Conservation (phyloP, 2,329 filamentous ascomycete genomes). For the Ceratocystis cacaofunesta region DNA sequence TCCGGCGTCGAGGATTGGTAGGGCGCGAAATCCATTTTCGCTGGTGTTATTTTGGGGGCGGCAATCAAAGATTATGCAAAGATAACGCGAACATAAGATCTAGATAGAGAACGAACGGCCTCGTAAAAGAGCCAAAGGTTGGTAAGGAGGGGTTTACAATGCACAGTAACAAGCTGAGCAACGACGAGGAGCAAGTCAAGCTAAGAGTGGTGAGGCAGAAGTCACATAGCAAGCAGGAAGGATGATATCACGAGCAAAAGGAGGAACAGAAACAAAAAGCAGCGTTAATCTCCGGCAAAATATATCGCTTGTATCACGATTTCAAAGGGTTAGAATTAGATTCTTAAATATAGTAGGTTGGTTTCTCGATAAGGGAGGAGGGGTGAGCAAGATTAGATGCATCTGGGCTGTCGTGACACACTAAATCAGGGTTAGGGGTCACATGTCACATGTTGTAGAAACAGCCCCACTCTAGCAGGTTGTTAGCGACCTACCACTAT, state of each 20-base stretch:
- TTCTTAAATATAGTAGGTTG: background rate
- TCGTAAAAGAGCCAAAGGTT: background rate
- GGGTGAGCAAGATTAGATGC: background rate
- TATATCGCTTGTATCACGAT: background rate
- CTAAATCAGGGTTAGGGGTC: background rate
- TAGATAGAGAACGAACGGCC: background rate
- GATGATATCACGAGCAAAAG: background rate
- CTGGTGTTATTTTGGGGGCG: background rate
- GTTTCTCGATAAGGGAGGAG: background rate
- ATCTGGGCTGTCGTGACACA: background rate
- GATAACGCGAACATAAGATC: background rate
- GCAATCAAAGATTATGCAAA: background rate
- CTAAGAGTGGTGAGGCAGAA: background rate
- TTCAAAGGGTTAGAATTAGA: background rate
- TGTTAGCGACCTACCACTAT: no score
- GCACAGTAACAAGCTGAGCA: background rate
- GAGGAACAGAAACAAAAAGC: background rate
- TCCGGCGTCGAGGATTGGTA: constrained; percentile 91
- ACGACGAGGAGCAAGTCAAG: background rate
- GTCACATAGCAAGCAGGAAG: background rate
- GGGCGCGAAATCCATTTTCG: constrained; percentile 78
- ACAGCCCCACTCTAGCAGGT: no score
- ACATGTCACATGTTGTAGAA: no score
- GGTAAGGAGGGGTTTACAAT: background rate
- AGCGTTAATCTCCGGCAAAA: background rate